These are phyloP conservation scores for Apophysomyces ossiformis DNA, from an alignment of 371 early-diverging fungal species.

Conservation along the genomic window DNA sequence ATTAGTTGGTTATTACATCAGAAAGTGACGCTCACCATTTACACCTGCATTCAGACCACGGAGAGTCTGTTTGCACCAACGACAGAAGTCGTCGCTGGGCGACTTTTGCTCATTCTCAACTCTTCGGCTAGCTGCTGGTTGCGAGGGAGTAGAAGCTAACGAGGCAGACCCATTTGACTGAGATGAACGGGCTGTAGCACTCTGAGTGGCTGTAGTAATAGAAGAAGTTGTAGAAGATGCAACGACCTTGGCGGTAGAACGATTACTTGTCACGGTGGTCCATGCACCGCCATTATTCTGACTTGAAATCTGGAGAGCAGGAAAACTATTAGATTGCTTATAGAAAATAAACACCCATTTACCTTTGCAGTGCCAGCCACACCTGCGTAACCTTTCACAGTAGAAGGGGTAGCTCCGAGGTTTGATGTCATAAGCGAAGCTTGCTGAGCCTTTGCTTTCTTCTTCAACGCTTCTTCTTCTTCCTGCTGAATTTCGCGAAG, in stretches of 20 bases:
- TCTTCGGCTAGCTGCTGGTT: constrained; percentile 22
- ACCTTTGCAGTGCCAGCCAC: constrained; percentile 43
- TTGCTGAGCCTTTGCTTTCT: constrained; percentile 45
- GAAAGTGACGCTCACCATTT: constrained; percentile 59
- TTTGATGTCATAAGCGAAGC: constrained; percentile 22
- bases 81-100: constrained; percentile 77
- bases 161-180: constrained; percentile 30
- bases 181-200: constrained; percentile 10
- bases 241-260: constrained; percentile 33
- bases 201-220: constrained; percentile 18
- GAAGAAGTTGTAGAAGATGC: constrained; percentile 21
- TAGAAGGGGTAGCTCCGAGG: constrained; percentile 20
- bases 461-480: constrained; percentile 66
- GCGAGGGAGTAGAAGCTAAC: constrained; percentile 21
- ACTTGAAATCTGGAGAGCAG: constrained; percentile 4
- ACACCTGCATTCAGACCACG: constrained; percentile 68
- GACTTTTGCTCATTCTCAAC: constrained; percentile 40
- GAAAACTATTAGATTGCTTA: no score
- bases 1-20: neutral
- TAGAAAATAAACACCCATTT: no score
- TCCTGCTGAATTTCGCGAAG: constrained; percentile 80
- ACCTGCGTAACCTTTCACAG: constrained; percentile 53
- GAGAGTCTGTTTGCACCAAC: constrained; percentile 75
- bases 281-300: constrained; percentile 31
- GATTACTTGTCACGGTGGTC: constrained; percentile 53